Base-by-base conservation (phyloP, 176 grass and related monocot species). In the Secale cereale region DNA sequence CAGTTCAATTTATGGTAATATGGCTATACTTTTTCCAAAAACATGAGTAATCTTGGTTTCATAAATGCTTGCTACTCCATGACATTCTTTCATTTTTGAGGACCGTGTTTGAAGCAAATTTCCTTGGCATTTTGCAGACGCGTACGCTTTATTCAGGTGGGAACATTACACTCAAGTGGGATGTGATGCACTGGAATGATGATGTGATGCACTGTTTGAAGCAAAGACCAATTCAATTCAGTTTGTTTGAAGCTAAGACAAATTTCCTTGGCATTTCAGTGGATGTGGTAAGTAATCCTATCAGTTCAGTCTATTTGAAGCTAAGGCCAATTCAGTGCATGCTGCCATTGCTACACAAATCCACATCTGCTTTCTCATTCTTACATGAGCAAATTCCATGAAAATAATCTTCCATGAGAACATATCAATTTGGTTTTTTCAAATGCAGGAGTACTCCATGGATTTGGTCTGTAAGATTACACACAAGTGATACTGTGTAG, bases 141-240 rank as follows among this genome's bases (percentile, higher is more conserved):
- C 94, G 29, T 97, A 93, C 46, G 91, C 94, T 93, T 17, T 91
- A 96, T 87, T 91, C 94, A 6, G 91, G 80, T 70, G 94, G 94
- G 35, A 93, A 93, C 78, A 93, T 96, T 86, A 91, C 94, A 78
- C 89, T 96, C 67, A 96, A 96, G 63, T 96, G 94, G 94, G 94
- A 97, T 83, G 73, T 97, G 45, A 85, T 93, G 13, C 87, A 97
- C 83, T 97, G 94, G 94, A 93, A 84, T 86, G 2, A 74, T 78
- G 94, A 97, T 90, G 94, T 33, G 94, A 22, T 97, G 93, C 76
- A 87, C 86, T 76, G 20, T 61, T 35, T 81, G 22, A 74, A 76
- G 37, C 68, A 76, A 35, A 13, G 19, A 84, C 8, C 1, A 57
- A 56, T 32, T 79, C 26, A 41, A 33, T 33, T 33, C 32, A 33